Base-by-base conservation (phyloP, 148 eudicot genomes). In the Camellia granthamiana region DNA sequence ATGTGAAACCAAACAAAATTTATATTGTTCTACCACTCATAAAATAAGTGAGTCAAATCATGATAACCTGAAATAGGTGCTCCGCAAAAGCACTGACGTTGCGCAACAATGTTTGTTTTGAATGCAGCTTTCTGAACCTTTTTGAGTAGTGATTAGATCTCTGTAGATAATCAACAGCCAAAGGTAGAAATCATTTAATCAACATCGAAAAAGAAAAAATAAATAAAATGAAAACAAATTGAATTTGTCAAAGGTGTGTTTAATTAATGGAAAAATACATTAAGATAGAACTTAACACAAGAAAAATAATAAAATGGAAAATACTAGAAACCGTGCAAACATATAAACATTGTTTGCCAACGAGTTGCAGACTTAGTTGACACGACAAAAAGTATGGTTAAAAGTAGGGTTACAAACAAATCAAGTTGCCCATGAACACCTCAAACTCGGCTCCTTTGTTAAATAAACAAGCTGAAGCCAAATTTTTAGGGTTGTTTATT, bases 11-110 rank as follows among this genome's bases (percentile, higher is more conserved):
- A 51, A 10, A 51, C 6, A 21, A 16, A 7, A 72, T 46, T 30
- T 30, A 30, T 30, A 1, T 30, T 30, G 38, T 71, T 71, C 38
- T 71, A 46, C 74, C 61, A 30, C 11, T 54, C 16, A 6, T 54
- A 54, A 18, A 51, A 64, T 64, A 9, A 55, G 2, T 3, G 5
- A 74, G 65, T 56, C 3, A 14, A 11, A 18, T 46, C 52, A 58
- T 71, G 13, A 43, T 79, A 78, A 86, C 94, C 84, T 83, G 82
- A 82, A 92, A 81, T 72, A 92, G 73, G 79, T 80, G 74, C 42
- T 90, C 90, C 16, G 89, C 84, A 78, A 81, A 88, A 62, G 83
- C 88, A 76, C 86, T 63, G 5, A 88, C 81, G 77, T 87, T 79
- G 55, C 84, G 88, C 75, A 90, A 72, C 55, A 79, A 52, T 62